Evolutionary conservation across 2,329 filamentous ascomycete genomes (phyloP).

Genomic region (Aspergillus chevalieri): DNA sequence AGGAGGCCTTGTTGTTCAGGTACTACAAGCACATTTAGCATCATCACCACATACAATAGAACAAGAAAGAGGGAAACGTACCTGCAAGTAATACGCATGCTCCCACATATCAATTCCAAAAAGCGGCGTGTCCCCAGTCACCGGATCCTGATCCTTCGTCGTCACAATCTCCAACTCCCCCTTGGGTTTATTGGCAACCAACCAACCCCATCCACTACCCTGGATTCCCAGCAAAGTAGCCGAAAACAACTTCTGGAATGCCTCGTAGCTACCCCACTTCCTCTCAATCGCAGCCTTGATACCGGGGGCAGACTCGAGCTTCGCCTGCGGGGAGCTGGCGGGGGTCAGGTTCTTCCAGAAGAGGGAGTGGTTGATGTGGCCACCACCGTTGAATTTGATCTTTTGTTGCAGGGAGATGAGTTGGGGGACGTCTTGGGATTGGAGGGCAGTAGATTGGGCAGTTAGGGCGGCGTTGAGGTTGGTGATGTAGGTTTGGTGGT

Average conservation of each 20-base stretch:
- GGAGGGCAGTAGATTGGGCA: slow-evolving; percentile 54
- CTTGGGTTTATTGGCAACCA: slow-evolving; percentile 57
- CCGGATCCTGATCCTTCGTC: slow-evolving; percentile 81
- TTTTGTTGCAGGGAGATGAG: slow-evolving; percentile 63
- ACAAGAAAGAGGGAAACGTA: slow-evolving; percentile 23
- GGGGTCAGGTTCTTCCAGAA: slow-evolving; percentile 84
- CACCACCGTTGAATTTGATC: slow-evolving; percentile 84
- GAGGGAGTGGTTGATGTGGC: slow-evolving; percentile 86
- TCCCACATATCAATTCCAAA: slow-evolving; percentile 90
- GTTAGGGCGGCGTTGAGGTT: slow-evolving; percentile 74
- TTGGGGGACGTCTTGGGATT: slow-evolving; percentile 53
- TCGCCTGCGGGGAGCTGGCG: slow-evolving; percentile 51
- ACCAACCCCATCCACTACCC: slow-evolving; percentile 84
- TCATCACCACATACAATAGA: neutral
- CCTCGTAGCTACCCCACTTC: slow-evolving; percentile 63
- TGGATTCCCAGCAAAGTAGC: slow-evolving; percentile 64
- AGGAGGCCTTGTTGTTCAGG: slow-evolving; percentile 88
- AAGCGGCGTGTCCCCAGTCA: slow-evolving; percentile 70
- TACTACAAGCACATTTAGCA: slow-evolving; percentile 49
- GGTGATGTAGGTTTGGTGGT: slow-evolving; percentile 89
- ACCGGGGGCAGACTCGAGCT: slow-evolving; percentile 47
- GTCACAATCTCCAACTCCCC: slow-evolving; percentile 65
- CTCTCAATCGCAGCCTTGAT: slow-evolving; percentile 57
- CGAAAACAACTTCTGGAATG: slow-evolving; percentile 62
- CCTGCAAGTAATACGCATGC: slow-evolving; percentile 83